Evolutionary conservation across 1,284 basidiomycete genomes (phyloP), one percentile per base, ranked within the genome.

Genomic region (Kalmanozyma brasiliensis): DNA sequence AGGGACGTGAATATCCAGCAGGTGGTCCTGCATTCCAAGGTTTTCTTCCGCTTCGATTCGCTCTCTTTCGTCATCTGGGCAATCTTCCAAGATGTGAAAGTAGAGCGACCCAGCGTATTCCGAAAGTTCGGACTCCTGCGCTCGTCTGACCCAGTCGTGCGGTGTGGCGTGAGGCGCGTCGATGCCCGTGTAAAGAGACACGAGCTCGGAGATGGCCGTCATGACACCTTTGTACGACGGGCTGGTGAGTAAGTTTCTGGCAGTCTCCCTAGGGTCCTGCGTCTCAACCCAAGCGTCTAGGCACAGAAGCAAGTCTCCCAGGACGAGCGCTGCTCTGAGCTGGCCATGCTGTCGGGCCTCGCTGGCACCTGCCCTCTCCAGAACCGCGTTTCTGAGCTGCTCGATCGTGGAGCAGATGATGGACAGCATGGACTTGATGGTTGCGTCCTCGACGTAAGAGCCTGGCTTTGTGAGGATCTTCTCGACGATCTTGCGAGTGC

Each of bases 331-430:
- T 5, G 64, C 56, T 16, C n/a, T 46, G 4, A 19, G 19, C 14
- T 41, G 26, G n/a, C 56, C 46, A 4, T 23, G 20, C 7, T 22
- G 47, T 2, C 34, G 48, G 19, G 56, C 55, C 6, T 43, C 29
- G 20, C 42, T 47, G 2, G 44, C 4, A 7, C 33, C 35, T 16
- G 38, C 5, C 8, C 51, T 34, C 42, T 60, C 60, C 10, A 68
- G 45, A 7, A 68, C 43, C 11, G 53, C 48, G 29, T 46, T 45
- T 10, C 59, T 42, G 11, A 73, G 59, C 42, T 70, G 71, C 46
- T 69, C 66, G 45, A 69, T 63, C 5, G 67, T 63, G 1, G 66
- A 70, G 13, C 59, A 55, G 22, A 66, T 38, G n/a, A 70, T 41
- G 1, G 55, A 43, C n/a, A 71, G 59, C 59, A 71, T 71, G 5